Base-by-base conservation (phyloP, 306 rosid species). In the Nissolia schottii region DNA sequence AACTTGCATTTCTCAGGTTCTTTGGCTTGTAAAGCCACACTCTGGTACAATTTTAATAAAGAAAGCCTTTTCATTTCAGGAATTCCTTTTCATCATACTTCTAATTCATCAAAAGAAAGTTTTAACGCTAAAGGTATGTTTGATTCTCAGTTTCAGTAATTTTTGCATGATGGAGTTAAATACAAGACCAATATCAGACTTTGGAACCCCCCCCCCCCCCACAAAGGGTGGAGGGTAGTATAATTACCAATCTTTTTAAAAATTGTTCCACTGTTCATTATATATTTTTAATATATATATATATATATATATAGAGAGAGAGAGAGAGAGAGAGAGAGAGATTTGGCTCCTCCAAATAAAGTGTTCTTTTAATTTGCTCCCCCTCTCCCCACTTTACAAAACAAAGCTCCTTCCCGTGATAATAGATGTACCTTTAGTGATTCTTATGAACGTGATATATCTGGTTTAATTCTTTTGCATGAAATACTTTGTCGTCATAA, bases 111-210 rank as follows among this genome's bases (percentile, higher is more conserved):
- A 83, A 83, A 93, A 83, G 85, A 85, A 86, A 89, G 88, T 91
- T 75, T 83, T 81, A 86, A 80, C 51, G 89, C 91, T 40, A 94
- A 94, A 94, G 98, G 98, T 93, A 90, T 87, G 96, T 67, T 72
- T 67, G 63, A 66, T 74, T 72, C 34, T 59, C n/a, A 75, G 70
- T 81, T 67, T 82, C 18, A 55, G 61, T 76, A n/a, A 58, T 73
- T 49, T 77, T 75, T 73, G 68, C 67, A 20, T 70, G 64, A 73
- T 74, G 45, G 76, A 35, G 58, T 77, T 67, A n/a, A 63, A 62
- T 70, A 13, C 22, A 43, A 50, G 32, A 57, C 34, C 34, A 64
- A 63, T 75, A 34, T 35, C 62, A 51, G 63, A 51, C 54, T 60
- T 54, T 61, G 64, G 53, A 76, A n/a, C n/a, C n/a, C n/a, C n/a